These are phyloP conservation scores for Penicillium diatomitis DNA, from an alignment of 495 filamentous ascomycete genomes.

Conservation along the genomic window DNA sequence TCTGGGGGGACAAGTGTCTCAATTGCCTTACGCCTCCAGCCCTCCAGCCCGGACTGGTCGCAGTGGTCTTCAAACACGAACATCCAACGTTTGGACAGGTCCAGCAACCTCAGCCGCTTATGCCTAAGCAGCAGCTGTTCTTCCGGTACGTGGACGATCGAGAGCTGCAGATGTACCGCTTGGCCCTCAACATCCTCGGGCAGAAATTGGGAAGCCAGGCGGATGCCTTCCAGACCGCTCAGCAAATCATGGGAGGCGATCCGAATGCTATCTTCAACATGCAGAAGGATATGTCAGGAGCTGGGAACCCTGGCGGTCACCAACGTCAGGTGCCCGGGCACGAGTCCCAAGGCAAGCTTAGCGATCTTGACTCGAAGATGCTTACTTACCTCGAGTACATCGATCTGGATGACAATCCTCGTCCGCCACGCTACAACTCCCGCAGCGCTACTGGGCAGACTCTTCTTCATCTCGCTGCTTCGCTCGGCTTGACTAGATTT, in stretches of 20 bases:
- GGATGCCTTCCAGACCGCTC: conserved; percentile 42
- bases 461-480: conserved; percentile 74
- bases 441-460: conserved; percentile 60
- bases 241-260: conserved; percentile 42
- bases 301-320: conserved; percentile 26
- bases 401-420: conserved; percentile 64
- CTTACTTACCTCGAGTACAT: conserved; percentile 67
- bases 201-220: conserved; percentile 40
- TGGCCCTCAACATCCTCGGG: conserved; percentile 39
- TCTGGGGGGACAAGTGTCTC: conserved; percentile 72
- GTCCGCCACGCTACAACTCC: conserved; percentile 55
- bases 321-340: conserved; percentile 38
- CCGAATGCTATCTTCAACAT: conserved; percentile 34
- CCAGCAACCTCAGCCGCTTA: conserved; percentile 33
- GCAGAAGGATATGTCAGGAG: conserved; percentile 37
- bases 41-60: conserved; percentile 56
- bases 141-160: conserved; percentile 78
- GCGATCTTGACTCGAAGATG: conserved; percentile 60
- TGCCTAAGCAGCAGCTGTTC: conserved; percentile 47
- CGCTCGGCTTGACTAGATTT: conserved; percentile 65
- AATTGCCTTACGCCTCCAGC: conserved; percentile 78
- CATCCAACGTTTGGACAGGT: conserved; percentile 42
- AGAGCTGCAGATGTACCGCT: conserved; percentile 54
- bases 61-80: conserved; percentile 62
- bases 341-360: conserved; percentile 32